Base-by-base conservation (phyloP, 257 asterid species). In the Phtheirospermum japonicum region DNA sequence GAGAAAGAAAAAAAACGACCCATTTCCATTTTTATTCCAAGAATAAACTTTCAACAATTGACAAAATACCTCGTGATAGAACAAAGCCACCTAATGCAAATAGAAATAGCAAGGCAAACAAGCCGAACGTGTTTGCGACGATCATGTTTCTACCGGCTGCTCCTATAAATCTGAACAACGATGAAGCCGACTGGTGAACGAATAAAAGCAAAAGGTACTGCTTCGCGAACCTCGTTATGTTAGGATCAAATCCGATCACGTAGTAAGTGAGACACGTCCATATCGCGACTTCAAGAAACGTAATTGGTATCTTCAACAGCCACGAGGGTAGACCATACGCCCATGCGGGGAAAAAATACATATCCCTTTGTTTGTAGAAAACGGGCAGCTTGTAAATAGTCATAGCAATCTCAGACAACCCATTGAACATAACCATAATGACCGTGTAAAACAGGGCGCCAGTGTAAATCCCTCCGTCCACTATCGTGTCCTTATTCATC, bases 321-420 rank as follows among this genome's bases (percentile, higher is more conserved):
- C 43, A 56, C 12, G 42, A 30, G 4, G 61, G 61, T 10, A 56
- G 43, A 16, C 42, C 61, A 4, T 56, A 78, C 36, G 84, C 66
- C 88, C 86, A 86, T 11, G 79, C 59, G 8, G 95, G 95, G 50
- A 86, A 40, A 65, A 90, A 78, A 61, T 79, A 83, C n/a, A 86
- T 81, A 65, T 86, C 87, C 4, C 95, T 53, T 52, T 86, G 95
- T 77, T 86, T 86, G 80, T 75, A 86, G 55, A 83, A 83, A 8
- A 82, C 88, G 1, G 95, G 95, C 59, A 86, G 87, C 54, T 82
- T 86, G 58, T 77, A 19, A 17, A 86, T 82, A 19, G 83, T 77
- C 58, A 86, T 73, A n/a, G 85, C 80, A 37, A 81, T 76, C 79
- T 86, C 88, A 33, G 90, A 75, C 65, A 83, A 73, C 17, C 88